Conservation (phyloP, 1,284 basidiomycete species). For the Microbotryum intermedium region DNA sequence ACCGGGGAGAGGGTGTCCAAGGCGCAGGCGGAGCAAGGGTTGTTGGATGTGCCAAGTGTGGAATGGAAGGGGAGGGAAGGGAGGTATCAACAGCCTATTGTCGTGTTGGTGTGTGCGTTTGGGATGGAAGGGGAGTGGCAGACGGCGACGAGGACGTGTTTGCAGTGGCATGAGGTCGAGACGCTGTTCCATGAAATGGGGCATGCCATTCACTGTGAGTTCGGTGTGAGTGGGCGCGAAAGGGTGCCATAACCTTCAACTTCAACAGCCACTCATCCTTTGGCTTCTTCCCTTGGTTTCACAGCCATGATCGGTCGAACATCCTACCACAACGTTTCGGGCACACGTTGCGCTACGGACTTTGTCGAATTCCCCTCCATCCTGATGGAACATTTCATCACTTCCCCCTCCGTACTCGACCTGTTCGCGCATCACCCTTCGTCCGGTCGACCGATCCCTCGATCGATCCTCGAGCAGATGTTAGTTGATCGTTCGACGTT, state of each 20-base stretch:
- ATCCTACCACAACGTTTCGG: constrained; percentile 94
- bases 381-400: constrained; percentile 93
- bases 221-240: background rate
- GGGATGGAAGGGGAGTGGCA: constrained; percentile 53
- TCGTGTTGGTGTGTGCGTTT: constrained; percentile 88
- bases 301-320: constrained; percentile 95
- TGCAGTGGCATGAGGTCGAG: constrained; percentile 90
- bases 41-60: constrained; percentile 26
- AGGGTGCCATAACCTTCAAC: background rate
- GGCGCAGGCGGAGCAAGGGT: constrained; percentile 29
- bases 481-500: constrained; percentile 34
- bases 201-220: constrained; percentile 95
- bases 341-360: constrained; percentile 96
- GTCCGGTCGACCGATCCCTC: constrained; percentile 60
- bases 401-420: constrained; percentile 69
- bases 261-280: background rate
- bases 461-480: constrained; percentile 49
- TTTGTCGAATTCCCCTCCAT: constrained; percentile 97
- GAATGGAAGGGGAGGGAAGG: constrained; percentile 53
- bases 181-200: constrained; percentile 99
- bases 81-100: constrained; percentile 77
- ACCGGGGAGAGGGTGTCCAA: constrained; percentile 34
- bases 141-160: constrained; percentile 44
- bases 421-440: constrained; percentile 57
- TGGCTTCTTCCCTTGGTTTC: constrained; percentile 3